phyloP scores from a whole-genome alignment of 2,329 filamentous ascomycete genomes.

The Aspergillus caelatus region DNA sequence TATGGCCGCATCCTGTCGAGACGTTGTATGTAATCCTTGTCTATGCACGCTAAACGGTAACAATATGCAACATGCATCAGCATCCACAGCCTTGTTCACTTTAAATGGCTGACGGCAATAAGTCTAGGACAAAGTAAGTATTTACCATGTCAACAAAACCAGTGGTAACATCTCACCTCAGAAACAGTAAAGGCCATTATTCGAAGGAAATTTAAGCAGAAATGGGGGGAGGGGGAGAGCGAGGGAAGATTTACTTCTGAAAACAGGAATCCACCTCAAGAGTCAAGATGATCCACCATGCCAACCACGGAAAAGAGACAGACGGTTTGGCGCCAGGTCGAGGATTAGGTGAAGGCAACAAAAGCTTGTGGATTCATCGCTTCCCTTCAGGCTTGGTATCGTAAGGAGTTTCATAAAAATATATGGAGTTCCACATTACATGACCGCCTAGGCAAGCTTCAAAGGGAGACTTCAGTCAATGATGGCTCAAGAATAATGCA shows the following conservation, averaged over 20 bases:
- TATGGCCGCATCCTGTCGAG: neutral
- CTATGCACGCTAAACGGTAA: neutral
- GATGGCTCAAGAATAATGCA: neutral
- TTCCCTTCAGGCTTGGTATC: constrained; percentile 2
- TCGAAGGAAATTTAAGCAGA: neutral
- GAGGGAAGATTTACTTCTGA: neutral
- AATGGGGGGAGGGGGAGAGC: neutral
- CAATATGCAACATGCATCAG: neutral
- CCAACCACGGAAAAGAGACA: constrained; percentile 4
- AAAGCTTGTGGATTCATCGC: constrained; percentile 19
- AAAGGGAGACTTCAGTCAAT: neutral
- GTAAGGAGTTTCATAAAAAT: neutral
- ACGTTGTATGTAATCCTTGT: neutral
- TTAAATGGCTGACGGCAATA: neutral
- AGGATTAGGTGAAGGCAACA: constrained; percentile 2
- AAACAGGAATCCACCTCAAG: neutral
- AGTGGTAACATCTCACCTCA: neutral
- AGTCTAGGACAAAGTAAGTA: neutral
- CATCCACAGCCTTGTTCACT: neutral
- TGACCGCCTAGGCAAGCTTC: neutral
- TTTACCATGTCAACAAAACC: neutral
- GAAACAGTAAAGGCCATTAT: neutral
- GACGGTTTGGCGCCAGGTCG: neutral
- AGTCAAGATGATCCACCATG: constrained; percentile 3
- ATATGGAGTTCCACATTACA: neutral